Conservation (phyloP, 305 asterid genomes). For the Plantago coronopus region DNA sequence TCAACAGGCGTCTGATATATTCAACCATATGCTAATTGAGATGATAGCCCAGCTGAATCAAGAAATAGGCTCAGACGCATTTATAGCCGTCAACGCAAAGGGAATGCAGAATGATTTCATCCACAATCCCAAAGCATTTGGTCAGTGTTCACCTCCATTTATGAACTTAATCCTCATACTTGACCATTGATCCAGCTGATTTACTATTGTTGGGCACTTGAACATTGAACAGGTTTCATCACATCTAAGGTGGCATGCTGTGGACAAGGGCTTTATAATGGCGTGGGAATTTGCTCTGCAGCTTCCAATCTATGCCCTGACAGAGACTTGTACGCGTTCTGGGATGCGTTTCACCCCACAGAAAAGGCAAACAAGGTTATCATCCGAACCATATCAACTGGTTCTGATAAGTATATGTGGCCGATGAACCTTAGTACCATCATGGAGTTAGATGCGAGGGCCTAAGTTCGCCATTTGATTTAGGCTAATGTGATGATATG, state of each 20-base stretch:
- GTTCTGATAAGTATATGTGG: slow-evolving; percentile 40
- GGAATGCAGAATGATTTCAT: slow-evolving; percentile 47
- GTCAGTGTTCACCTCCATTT: slow-evolving; percentile 10
- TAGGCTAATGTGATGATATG: not conserved
- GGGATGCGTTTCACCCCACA: slow-evolving; percentile 60
- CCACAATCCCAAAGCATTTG: slow-evolving; percentile 36
- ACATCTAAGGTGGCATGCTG: slow-evolving; percentile 51
- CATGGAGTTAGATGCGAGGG: slow-evolving; percentile 41
- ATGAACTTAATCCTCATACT: not conserved
- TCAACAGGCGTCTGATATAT: slow-evolving; percentile 37
- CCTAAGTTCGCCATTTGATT: not conserved
- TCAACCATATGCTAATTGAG: slow-evolving; percentile 38
- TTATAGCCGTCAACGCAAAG: slow-evolving; percentile 40
- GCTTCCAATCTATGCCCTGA: slow-evolving; percentile 42
- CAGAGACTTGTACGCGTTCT: slow-evolving; percentile 43
- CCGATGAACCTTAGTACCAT: slow-evolving; percentile 62
- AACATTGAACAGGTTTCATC: slow-evolving; percentile 29
- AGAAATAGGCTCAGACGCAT: slow-evolving; percentile 34
- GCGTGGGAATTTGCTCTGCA: slow-evolving; percentile 40
- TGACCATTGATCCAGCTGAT: not conserved
- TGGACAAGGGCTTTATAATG: slow-evolving; percentile 53
- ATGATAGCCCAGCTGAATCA: slow-evolving; percentile 38
- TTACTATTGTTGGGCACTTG: not conserved
- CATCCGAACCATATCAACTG: slow-evolving; percentile 35
- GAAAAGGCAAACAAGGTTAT: slow-evolving; percentile 45